Conservation (phyloP, 805 yeast species). For the Cyberlindnera meyerae region DNA sequence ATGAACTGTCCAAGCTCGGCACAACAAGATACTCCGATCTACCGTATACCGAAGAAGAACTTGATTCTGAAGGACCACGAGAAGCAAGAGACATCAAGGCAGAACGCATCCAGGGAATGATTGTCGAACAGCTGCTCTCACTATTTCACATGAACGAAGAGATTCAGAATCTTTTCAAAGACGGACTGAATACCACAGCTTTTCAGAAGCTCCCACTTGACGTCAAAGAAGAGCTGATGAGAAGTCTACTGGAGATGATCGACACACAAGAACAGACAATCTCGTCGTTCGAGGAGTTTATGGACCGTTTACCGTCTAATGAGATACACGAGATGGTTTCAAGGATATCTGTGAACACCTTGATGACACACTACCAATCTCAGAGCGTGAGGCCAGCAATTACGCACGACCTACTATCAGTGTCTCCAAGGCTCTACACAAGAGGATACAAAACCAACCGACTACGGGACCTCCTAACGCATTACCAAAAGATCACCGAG, state of each 20-base stretch:
- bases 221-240: conserved; percentile 1
- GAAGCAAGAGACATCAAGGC: conserved; percentile 1
- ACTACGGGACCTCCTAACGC: neutral
- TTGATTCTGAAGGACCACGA: conserved; percentile 3
- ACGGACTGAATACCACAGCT: conserved; percentile 1
- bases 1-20: no score
- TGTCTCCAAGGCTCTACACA: conserved; percentile 2
- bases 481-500: neutral
- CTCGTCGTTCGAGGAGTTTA: conserved; percentile 9
- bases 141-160: conserved; percentile 3
- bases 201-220: neutral
- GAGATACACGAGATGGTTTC: conserved; percentile 3
- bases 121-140: conserved; percentile 9
- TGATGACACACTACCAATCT: neutral
- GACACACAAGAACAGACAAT: conserved; percentile 5
- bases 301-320: conserved; percentile 4
- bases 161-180: neutral
- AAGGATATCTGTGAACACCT: neutral
- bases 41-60: conserved; percentile 11
- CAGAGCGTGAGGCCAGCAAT: conserved; percentile 1
- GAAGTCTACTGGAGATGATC: conserved; percentile 1
- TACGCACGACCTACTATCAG: conserved; percentile 4
- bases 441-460: conserved; percentile 1
- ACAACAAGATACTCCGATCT: conserved; percentile 1
- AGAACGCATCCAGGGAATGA: conserved; percentile 7